phyloP scores from a whole-genome alignment of 2,329 filamentous ascomycete species.

The Thielaviopsis populi region DNA sequence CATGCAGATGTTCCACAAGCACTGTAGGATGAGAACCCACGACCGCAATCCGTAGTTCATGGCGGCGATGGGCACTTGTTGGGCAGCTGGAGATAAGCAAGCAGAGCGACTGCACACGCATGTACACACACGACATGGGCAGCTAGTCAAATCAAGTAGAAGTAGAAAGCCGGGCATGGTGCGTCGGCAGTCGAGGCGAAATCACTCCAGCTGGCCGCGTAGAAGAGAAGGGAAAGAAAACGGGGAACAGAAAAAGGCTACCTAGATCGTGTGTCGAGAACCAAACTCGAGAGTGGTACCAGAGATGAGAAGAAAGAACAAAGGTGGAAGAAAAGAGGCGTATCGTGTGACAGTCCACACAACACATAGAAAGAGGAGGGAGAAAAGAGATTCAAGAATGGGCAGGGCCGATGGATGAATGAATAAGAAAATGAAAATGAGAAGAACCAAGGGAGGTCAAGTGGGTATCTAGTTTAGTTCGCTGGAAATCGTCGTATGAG shows the following conservation, averaged over 20 bases:
- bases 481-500: constrained; percentile 9
- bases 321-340: not conserved
- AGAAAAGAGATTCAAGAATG: not conserved
- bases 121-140: not conserved
- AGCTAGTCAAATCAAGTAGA: constrained; percentile 1
- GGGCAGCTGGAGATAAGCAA: constrained; percentile 7
- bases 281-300: not conserved
- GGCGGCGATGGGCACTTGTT: constrained; percentile 3
- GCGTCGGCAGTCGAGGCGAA: not conserved
- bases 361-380: not conserved
- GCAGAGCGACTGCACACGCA: not conserved
- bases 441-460: not conserved
- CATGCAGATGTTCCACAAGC: not conserved
- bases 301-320: not conserved
- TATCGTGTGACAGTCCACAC: not conserved
- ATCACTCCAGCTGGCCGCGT: not conserved
- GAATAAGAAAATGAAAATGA: not conserved
- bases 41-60: not conserved
- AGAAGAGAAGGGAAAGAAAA: not conserved
- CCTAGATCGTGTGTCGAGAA: constrained; percentile 9
- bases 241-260: constrained; percentile 7
- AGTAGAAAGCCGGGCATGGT: not conserved
- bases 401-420: not conserved
- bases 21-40: not conserved
- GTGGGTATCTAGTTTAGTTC: constrained; percentile 12